Conservation (phyloP, 352 stramenopile genomes). For the Pythium brachiatum region DNA sequence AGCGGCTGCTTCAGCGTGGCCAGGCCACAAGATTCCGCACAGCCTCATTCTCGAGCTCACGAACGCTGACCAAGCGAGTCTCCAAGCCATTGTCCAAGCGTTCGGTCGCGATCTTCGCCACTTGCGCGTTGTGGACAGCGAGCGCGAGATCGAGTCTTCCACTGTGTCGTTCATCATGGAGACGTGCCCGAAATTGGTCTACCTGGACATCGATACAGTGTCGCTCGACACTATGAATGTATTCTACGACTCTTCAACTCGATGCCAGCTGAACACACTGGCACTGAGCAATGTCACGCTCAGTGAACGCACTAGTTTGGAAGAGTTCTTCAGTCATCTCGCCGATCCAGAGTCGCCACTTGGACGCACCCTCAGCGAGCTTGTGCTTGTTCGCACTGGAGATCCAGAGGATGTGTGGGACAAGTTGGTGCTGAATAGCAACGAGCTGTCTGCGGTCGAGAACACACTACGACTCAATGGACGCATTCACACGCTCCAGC, state of each 20-base stretch:
- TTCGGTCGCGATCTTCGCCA: not conserved
- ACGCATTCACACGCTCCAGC: constrained; percentile 9
- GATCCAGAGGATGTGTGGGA: not conserved
- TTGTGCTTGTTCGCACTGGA: constrained; percentile 6
- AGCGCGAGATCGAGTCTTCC: not conserved
- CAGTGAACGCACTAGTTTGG: not conserved
- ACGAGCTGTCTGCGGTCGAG: constrained; percentile 1
- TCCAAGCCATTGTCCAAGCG: constrained; percentile 9
- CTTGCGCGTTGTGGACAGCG: constrained; percentile 10
- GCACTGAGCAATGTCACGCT: constrained; percentile 14
- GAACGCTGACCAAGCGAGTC: constrained; percentile 1
- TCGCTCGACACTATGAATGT: constrained; percentile 6
- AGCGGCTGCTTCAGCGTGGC: not conserved
- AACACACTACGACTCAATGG: constrained; percentile 9
- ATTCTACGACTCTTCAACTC: not conserved
- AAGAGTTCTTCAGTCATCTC: constrained; percentile 4
- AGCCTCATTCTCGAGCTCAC: constrained; percentile 12
- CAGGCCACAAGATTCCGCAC: not conserved
- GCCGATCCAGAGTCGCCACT: constrained; percentile 2
- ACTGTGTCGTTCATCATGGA: constrained; percentile 4
- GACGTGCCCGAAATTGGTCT: constrained; percentile 6
- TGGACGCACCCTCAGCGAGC: constrained; percentile 7
- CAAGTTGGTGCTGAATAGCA: not conserved
- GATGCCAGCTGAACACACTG: not conserved
- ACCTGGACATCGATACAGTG: constrained; percentile 15